Evolutionary conservation across 805 yeast genomes (phyloP).

Genomic region (Yamadazyma nakazawae): DNA sequence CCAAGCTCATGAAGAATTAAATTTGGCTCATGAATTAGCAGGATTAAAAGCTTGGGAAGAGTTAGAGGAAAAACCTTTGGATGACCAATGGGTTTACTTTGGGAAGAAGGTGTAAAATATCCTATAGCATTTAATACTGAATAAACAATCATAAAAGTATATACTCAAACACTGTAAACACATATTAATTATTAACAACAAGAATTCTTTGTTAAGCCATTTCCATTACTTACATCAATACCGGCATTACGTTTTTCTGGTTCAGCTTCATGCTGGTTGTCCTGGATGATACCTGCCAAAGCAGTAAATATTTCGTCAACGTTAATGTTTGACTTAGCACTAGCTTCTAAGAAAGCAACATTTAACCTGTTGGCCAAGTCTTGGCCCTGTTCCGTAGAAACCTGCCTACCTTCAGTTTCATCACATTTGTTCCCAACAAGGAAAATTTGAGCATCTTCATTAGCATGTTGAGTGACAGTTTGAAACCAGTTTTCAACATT

Average conservation of each 20-base stretch:
- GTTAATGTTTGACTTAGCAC: conserved; percentile 90
- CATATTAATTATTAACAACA: conserved; percentile 32
- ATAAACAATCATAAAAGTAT: not conserved
- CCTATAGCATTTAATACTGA: not conserved
- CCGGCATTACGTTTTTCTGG: conserved; percentile 21
- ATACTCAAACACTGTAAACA: not conserved
- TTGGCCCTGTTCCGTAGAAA: conserved; percentile 87
- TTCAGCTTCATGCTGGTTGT: conserved; percentile 55
- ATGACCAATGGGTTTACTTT: conserved; percentile 82
- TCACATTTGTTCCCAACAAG: conserved; percentile 96
- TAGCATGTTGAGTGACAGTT: conserved; percentile 95
- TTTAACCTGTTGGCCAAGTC: conserved; percentile 81
- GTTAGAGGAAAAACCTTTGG: conserved; percentile 72
- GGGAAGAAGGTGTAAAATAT: conserved; percentile 54
- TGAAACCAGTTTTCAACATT: conserved; percentile 93
- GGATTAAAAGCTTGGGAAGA: conserved; percentile 76
- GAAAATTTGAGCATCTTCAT: conserved; percentile 90
- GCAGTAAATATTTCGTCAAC: conserved; percentile 91
- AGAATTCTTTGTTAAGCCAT: conserved; percentile 25
- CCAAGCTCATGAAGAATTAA: conserved; percentile 80
- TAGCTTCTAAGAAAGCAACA: conserved; percentile 90
- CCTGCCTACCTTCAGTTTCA: conserved; percentile 82
- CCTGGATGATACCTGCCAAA: conserved; percentile 82
- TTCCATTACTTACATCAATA: conserved; percentile 37
- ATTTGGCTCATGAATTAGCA: conserved; percentile 63